These are phyloP conservation scores for Trametes sp. DNA, from an alignment of 1,284 basidiomycete species.

Conservation along the genomic window DNA sequence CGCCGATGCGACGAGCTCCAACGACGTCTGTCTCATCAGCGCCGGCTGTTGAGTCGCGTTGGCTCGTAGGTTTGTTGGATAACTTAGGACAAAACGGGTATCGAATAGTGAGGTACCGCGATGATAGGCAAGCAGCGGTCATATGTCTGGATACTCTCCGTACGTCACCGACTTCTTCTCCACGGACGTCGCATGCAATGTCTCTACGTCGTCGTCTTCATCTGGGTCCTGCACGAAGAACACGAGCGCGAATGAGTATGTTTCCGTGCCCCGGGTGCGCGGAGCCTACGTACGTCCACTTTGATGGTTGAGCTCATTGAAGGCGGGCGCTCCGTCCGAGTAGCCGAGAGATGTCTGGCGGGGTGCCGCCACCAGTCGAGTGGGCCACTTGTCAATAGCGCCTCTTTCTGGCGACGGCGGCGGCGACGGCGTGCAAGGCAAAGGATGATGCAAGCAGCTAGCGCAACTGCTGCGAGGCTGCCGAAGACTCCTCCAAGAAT, in stretches of 20 bases:
- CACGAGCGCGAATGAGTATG: background rate
- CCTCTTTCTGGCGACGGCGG: background rate
- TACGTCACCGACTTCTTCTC: constrained; percentile 11
- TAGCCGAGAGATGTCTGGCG: background rate
- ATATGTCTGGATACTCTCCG: constrained; percentile 7
- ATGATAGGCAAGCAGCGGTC: background rate
- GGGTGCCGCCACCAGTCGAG: constrained; percentile 4
- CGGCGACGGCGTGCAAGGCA: constrained; percentile 6
- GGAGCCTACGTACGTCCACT: background rate
- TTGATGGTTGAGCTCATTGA: background rate
- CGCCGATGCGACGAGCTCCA: too few species aligned
- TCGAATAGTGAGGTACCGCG: background rate
- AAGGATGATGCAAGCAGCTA: background rate
- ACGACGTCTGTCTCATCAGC: too few species aligned
- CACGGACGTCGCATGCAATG: background rate
- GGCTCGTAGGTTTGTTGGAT: too few species aligned
- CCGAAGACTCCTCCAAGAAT: constrained; percentile 11
- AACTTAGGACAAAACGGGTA: too few species aligned
- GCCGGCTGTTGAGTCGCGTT: too few species aligned
- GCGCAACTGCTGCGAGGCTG: background rate
- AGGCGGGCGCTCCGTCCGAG: background rate
- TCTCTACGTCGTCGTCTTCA: constrained; percentile 8
- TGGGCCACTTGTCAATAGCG: background rate
- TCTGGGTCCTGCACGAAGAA: background rate
- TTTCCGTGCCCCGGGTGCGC: background rate